Conservation (phyloP, 352 stramenopile species). For the Globisporangium rhizosaccharum region DNA sequence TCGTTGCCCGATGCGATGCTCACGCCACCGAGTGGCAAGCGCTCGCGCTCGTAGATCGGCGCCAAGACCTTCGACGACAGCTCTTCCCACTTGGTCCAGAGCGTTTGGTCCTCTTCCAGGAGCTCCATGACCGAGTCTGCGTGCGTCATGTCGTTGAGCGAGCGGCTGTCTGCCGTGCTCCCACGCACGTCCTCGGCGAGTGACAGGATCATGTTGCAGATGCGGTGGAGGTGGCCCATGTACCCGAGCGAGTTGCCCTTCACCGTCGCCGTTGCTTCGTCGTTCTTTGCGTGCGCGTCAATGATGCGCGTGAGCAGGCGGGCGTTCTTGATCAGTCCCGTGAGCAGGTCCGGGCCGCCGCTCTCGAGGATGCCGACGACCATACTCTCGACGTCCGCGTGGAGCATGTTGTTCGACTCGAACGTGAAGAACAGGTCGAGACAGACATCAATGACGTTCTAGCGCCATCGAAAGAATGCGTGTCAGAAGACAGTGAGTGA, state of each 20-base stretch:
- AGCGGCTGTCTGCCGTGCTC: conserved; percentile 47
- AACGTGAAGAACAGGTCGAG: conserved; percentile 87
- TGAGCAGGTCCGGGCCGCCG: conserved; percentile 64
- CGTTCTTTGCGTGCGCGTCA: conserved; percentile 75
- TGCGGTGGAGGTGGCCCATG: conserved; percentile 77
- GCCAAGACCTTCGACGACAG: conserved; percentile 59
- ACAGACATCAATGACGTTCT: conserved; percentile 66
- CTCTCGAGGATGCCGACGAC: conserved; percentile 79
- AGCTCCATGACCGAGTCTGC: conserved; percentile 76
- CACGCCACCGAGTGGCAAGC: conserved; percentile 65
- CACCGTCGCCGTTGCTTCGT: conserved; percentile 43
- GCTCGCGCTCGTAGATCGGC: conserved; percentile 76
- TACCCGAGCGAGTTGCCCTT: conserved; percentile 76
- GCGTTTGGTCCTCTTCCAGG: conserved; percentile 65
- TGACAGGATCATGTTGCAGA: conserved; percentile 84
- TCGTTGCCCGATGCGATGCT: conserved; percentile 45
- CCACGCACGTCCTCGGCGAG: conserved; percentile 72
- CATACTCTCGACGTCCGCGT: conserved; percentile 84
- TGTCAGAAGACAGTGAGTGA: conserved; percentile 2
- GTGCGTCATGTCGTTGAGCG: conserved; percentile 83
- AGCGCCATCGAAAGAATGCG: not conserved
- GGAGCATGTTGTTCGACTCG: conserved; percentile 84
- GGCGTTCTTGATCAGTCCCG: conserved; percentile 71
- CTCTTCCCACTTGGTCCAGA: conserved; percentile 80
- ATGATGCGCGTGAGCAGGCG: conserved; percentile 66